Percentiles rank a stretch among this genome's conserved stretches.
phyloP scores from a whole-genome alignment of 495 filamentous ascomycete species.

The Penicillium mononematosum region DNA sequence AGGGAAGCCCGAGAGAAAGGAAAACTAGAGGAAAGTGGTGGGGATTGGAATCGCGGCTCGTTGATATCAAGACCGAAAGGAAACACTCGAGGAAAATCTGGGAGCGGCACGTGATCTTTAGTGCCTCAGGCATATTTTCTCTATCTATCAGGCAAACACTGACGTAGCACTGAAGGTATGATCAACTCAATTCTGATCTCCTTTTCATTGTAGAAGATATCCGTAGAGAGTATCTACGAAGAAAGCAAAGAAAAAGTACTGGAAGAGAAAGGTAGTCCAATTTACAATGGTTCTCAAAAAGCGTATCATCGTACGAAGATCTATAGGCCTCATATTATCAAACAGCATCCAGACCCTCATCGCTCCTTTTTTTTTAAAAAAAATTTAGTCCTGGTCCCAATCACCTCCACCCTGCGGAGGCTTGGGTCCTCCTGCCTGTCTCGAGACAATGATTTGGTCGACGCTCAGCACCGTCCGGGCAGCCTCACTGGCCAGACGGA shows the following conservation, averaged over 20 bases:
- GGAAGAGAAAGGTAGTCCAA: conserved; percentile 16
- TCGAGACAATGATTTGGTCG: conserved; percentile 98
- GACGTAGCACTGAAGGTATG: neutral
- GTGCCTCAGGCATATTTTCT: neutral
- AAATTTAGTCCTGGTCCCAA: conserved; percentile 91
- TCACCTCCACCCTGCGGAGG: conserved; percentile 91
- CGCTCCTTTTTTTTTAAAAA: conserved; percentile 17
- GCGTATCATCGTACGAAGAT: conserved; percentile 32
- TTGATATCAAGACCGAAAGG: conserved; percentile 23
- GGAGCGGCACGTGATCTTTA: conserved; percentile 32
- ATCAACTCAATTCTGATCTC: neutral
- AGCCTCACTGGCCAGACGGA: conserved; percentile 92
- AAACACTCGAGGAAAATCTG: conserved; percentile 43
- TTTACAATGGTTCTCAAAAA: conserved; percentile 15
- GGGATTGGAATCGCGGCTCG: conserved; percentile 14
- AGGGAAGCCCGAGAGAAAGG: conserved; percentile 15
- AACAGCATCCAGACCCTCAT: conserved; percentile 15
- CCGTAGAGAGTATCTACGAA: neutral
- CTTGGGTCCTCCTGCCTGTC: conserved; percentile 97
- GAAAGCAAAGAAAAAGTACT: neutral
- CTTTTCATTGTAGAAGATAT: neutral
- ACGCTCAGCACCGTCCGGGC: conserved; percentile 93
- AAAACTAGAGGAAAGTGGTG: conserved; percentile 14
- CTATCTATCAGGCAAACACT: conserved; percentile 4
- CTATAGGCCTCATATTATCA: conserved; percentile 30